phyloP scores from a whole-genome alignment of 805 yeast genomes.

The Candida fluviatilis region DNA sequence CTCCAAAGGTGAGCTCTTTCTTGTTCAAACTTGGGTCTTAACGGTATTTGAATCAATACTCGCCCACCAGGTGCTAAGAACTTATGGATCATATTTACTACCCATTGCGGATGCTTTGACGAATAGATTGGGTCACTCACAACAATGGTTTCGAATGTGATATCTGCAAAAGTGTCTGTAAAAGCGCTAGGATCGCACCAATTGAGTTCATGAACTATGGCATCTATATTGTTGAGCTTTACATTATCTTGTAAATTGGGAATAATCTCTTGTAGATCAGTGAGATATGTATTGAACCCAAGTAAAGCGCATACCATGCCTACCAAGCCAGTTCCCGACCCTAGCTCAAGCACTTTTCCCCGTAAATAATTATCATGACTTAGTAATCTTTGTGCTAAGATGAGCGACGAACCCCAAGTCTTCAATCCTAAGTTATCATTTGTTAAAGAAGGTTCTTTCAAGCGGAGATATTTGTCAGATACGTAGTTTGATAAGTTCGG shows the following conservation, averaged over 20 bases:
- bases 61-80: constrained; percentile 41
- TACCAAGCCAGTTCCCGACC: constrained; percentile 91
- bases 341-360: constrained; percentile 63
- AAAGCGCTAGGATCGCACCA: constrained; percentile 65
- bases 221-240: constrained; percentile 39
- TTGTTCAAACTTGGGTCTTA: constrained; percentile 59
- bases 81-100: constrained; percentile 52
- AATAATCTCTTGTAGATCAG: constrained; percentile 78
- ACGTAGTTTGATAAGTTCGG: constrained; percentile 26
- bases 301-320: constrained; percentile 65
- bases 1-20: constrained; percentile 63
- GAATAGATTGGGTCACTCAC: constrained; percentile 91
- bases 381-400: constrained; percentile 55
- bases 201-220: constrained; percentile 55
- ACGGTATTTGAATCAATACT: constrained; percentile 72
- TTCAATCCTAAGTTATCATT: constrained; percentile 85
- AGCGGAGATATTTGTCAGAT: constrained; percentile 19
- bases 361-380: constrained; percentile 14
- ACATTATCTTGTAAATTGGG: constrained; percentile 63
- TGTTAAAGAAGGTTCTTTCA: constrained; percentile 83
- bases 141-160: constrained; percentile 54
- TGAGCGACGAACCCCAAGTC: constrained; percentile 92
- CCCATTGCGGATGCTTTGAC: constrained; percentile 71
- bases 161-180: constrained; percentile 18
- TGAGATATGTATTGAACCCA: constrained; percentile 49